Evolutionary conservation across 768 basidiomycete genomes (phyloP).

Genomic region (Collybia sp.): DNA sequence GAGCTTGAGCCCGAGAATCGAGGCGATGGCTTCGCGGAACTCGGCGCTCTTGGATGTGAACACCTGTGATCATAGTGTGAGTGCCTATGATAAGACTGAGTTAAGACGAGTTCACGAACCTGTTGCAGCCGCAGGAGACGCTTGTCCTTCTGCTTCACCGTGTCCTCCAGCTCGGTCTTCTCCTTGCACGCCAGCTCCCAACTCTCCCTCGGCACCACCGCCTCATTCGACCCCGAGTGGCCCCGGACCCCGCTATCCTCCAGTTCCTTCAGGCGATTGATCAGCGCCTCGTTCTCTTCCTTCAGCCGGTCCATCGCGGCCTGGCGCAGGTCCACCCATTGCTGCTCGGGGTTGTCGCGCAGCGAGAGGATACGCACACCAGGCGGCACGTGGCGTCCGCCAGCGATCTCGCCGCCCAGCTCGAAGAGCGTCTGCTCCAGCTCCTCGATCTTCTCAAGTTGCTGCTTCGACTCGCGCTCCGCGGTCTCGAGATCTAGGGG

Average conservation of each 20-base stretch:
- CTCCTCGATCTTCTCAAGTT: conserved; percentile 54
- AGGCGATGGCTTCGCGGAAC: conserved; percentile 86
- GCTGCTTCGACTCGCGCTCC: conserved; percentile 26
- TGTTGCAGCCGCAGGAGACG: conserved; percentile 75
- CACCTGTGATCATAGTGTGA: conserved; percentile 47
- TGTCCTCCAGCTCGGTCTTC: conserved; percentile 60
- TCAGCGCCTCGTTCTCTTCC: conserved; percentile 79
- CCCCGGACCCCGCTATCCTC: conserved; percentile 35
- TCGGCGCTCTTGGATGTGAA: conserved; percentile 84
- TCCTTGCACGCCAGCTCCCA: conserved; percentile 71
- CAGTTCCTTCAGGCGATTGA: conserved; percentile 60
- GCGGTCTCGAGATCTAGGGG: conserved; percentile 40
- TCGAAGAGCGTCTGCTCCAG: conserved; percentile 80
- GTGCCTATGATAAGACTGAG: no score
- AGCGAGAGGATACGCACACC: conserved; percentile 66
- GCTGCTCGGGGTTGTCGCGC: conserved; percentile 75
- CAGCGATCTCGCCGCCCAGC: conserved; percentile 69
- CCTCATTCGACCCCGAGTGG: conserved; percentile 15
- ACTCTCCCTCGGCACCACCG: conserved; percentile 73
- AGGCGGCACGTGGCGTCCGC: conserved; percentile 71
- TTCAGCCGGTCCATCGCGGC: conserved; percentile 72
- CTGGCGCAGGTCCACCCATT: conserved; percentile 74
- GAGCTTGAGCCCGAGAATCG: conserved; percentile 87
- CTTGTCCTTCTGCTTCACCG: conserved; percentile 76
- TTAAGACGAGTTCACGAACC: conserved; percentile 31